Evolutionary conservation across 2,329 filamentous ascomycete species (phyloP), one percentile per base, ranked within the genome.

Genomic region (Penicillium frequentans): DNA sequence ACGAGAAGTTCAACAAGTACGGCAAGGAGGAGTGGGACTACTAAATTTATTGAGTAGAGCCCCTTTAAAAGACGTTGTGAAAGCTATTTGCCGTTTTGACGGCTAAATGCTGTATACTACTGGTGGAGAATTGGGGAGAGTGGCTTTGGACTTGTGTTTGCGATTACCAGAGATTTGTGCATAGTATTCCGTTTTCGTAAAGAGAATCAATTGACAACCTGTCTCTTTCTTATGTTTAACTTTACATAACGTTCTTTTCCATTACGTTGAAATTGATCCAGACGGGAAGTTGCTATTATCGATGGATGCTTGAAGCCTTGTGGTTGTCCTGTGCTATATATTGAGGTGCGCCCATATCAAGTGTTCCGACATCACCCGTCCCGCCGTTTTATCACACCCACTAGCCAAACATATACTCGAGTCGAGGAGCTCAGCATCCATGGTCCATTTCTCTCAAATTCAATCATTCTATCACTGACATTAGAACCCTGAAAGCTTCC

Each of bases 1-100:
- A 99, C 81, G 95, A 99, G 69, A 90, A 89, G 82, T 98, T 89
- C 87, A 99, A 99, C 90, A 99, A 99, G 85, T 98, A 91, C 87
- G 95, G 95, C 78, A 98, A 98, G 87, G 95, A 98, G 68, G 93
- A 91, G 68, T 98, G 70, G 64, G 73, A 75, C 64, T 75, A 74
- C 65, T 75, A 70, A 59, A 66, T 58, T 53, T 56, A 55, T 52
- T 53, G 23, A 43, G 43, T 49, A 44, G 55, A 58, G 58, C 56
- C 44, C 59, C 49, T 59, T 55, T 35, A 61, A 56, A 57, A 62
- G 55, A 58, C 39, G 51, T 51, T 60, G 35, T 42, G 58, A 52
- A 54, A 57, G 62, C 52, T 50, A 57, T 54, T 33, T 35, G 58
- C 54, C 49, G 51, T 54, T 55, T 58, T 33, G 54, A 55, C 61